phyloP scores from a whole-genome alignment of 2,329 filamentous ascomycete species.

The Colletotrichum euphorbiae region DNA sequence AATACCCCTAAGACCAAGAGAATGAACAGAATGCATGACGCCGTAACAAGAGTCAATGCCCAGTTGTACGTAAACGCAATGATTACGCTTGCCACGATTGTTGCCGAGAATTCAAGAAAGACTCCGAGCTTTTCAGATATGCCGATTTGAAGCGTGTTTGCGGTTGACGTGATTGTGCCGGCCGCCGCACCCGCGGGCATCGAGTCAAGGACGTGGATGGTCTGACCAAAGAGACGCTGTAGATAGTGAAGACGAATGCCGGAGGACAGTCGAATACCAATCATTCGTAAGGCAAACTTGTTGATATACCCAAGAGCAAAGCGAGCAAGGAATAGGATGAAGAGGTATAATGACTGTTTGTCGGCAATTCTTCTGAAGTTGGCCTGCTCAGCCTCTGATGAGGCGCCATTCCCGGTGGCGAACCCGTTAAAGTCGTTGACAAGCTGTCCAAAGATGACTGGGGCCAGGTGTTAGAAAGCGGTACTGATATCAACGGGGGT shows the following conservation, averaged over 20 bases:
- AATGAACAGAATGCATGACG: constrained; percentile 68
- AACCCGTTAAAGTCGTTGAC: constrained; percentile 62
- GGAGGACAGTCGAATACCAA: constrained; percentile 71
- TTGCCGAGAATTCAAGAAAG: constrained; percentile 66
- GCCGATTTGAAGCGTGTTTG: constrained; percentile 73
- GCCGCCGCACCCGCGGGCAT: constrained; percentile 72
- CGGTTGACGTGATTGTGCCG: constrained; percentile 71
- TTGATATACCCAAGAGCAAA: constrained; percentile 72
- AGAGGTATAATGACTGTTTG: constrained; percentile 70
- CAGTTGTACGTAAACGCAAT: constrained; percentile 69
- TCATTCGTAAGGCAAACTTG: constrained; percentile 71
- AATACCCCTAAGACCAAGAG: constrained; percentile 58
- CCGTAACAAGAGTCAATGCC: constrained; percentile 69
- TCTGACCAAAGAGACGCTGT: constrained; percentile 71
- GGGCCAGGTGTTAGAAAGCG: constrained; percentile 36
- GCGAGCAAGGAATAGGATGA: constrained; percentile 76
- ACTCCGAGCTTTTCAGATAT: constrained; percentile 73
- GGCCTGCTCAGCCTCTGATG: constrained; percentile 46
- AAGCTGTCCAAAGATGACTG: constrained; percentile 50
- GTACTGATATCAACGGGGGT: constrained; percentile 47
- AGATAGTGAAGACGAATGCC: constrained; percentile 74
- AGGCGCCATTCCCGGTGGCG: constrained; percentile 46
- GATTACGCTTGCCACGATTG: constrained; percentile 64
- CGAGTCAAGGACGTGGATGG: constrained; percentile 75
- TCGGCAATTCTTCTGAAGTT: constrained; percentile 58